Percentiles rank a stretch among this genome's conserved stretches.
Evolutionary conservation across 768 basidiomycete species (phyloP).

Genomic region (button mushroom (Agaricus bisporus)): DNA sequence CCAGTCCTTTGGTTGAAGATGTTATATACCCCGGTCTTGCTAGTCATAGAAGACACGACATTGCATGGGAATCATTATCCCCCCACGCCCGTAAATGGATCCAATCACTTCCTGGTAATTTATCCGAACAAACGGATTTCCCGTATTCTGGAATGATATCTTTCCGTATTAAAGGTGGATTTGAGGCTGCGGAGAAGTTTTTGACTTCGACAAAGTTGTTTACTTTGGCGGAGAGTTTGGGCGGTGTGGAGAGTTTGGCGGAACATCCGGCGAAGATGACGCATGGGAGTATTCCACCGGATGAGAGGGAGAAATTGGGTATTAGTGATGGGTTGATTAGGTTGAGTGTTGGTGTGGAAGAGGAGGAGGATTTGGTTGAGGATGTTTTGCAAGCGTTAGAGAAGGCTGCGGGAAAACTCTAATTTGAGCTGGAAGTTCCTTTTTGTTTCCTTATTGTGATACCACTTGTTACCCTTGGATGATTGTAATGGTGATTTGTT

Average conservation of each 20-base stretch:
- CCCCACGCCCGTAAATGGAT: constrained; percentile 68
- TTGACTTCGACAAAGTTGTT: constrained; percentile 61
- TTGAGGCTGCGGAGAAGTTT: constrained; percentile 57
- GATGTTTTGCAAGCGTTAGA: constrained; percentile 68
- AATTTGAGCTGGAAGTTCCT: background rate
- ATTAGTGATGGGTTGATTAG: constrained; percentile 75
- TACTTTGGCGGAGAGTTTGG: constrained; percentile 81
- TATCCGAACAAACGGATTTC: constrained; percentile 40
- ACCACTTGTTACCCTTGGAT: too few species aligned
- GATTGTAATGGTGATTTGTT: background rate
- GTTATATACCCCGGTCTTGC: constrained; percentile 85
- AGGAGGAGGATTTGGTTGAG: constrained; percentile 69
- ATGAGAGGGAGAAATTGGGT: constrained; percentile 61
- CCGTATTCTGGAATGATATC: constrained; percentile 91
- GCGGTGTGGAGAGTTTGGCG: constrained; percentile 88
- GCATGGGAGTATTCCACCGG: constrained; percentile 69
- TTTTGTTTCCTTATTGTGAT: background rate
- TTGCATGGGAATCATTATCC: constrained; percentile 58
- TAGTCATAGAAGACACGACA: constrained; percentile 56
- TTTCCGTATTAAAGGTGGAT: constrained; percentile 61
- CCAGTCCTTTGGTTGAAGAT: constrained; percentile 55
- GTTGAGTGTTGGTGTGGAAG: constrained; percentile 86
- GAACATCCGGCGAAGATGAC: constrained; percentile 90
- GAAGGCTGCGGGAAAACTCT: constrained; percentile 21
- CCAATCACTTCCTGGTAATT: constrained; percentile 16